A percentile compares a stretch with the other conserved stretches of the same genome.
phyloP scores from a whole-genome alignment of 768 basidiomycete genomes.

The Atractiella rhizophila region DNA sequence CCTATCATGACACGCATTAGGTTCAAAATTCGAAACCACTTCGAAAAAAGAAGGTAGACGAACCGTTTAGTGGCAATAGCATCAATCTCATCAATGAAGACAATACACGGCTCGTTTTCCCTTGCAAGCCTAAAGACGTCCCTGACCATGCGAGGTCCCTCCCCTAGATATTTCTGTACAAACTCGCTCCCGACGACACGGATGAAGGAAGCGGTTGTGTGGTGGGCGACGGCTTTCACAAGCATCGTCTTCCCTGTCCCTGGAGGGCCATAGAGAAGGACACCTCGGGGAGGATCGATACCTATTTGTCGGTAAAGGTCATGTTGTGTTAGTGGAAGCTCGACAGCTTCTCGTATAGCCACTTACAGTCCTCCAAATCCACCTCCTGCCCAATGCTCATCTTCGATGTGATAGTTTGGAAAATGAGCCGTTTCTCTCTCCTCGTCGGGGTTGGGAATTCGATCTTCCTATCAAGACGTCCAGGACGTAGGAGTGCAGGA shows the following conservation, averaged over 20 bases:
- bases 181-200: constrained; percentile 96
- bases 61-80: constrained; percentile 85
- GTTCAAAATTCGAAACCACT: too few relatives aligned
- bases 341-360: constrained; percentile 60
- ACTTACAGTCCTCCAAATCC: constrained; percentile 87
- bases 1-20: too few relatives aligned
- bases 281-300: constrained; percentile 93
- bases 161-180: constrained; percentile 96
- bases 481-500: constrained; percentile 67
- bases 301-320: constrained; percentile 98
- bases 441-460: constrained; percentile 89
- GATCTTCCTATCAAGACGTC: constrained; percentile 92
- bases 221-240: constrained; percentile 96
- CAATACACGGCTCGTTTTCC: constrained; percentile 90
- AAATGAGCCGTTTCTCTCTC: constrained; percentile 83
- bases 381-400: constrained; percentile 98
- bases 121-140: constrained; percentile 94
- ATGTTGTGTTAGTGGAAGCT: constrained; percentile 79
- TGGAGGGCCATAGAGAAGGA: constrained; percentile 58
- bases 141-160: constrained; percentile 97
- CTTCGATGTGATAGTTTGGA: constrained; percentile 88
- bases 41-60: not conserved
- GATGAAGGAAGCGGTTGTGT: constrained; percentile 91
- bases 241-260: constrained; percentile 98
- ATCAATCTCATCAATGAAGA: constrained; percentile 85